Evolutionary conservation across 2,329 filamentous ascomycete species (phyloP), one percentile per base, ranked within the genome.

Genomic region (Colletotrichum kahawae): DNA sequence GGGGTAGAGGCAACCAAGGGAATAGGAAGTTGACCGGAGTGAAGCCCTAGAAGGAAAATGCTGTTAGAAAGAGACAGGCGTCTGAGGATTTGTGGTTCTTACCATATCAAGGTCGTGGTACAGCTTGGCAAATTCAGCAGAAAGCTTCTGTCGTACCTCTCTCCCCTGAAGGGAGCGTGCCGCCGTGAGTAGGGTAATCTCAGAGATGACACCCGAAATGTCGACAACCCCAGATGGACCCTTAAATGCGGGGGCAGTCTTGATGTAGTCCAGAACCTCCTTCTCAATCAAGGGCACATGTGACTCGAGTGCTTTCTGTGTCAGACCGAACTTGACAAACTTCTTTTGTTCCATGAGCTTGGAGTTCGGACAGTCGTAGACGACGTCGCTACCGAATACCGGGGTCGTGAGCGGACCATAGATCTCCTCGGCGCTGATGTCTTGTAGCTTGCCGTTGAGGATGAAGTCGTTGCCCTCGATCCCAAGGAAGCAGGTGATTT

Each of bases 281-380:
- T 89, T 86, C 77, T 92, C 90, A 82, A 98, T 96, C 82, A 97
- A 91, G 72, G 91, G 92, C 65, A 97, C 94, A 84, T 98, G 97
- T 54, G 88, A 88, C 78, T 88, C 91, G 85, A 96, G 93, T 31
- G 93, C 92, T 70, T 94, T 91, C 77, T 92, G 92, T 29, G 93
- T 95, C 68, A 96, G 91, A 76, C 93, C 93, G 79, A 93, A 92
- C 84, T 96, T 96, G 92, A 95, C 94, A 81, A 96, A 95, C 93
- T 96, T 97, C 89, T 98, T 98, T 88, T 98, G 95, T 87, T 98
- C 95, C 95, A 98, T 97, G 82, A 98, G 90, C 86, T 97, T 97
- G 73, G 95, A 89, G 83, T 97, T 97, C 54, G 95, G 95, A 85
- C 95, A 97, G 83, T 97, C 95, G 82, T 97, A 98, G 67, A 97